Percentiles rank a stretch among this genome's conserved stretches.
phyloP scores from a whole-genome alignment of 225 moss, liverwort and hornwort species.

The Sphagnum tenellum region DNA sequence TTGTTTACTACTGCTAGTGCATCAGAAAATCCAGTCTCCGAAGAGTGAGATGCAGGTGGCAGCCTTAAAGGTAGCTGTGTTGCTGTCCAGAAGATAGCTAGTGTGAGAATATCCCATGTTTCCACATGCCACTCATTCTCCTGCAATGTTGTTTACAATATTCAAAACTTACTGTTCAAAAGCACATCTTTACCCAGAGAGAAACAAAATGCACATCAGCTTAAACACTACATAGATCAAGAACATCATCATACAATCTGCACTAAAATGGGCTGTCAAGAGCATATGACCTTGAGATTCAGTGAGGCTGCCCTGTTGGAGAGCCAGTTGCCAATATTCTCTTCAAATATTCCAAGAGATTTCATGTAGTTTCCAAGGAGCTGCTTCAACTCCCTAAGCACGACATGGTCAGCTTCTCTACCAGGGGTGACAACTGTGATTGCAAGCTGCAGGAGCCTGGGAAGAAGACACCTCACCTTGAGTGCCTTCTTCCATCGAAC shows the following conservation, averaged over 20 bases:
- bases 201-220: no score
- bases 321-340: slow-evolving; percentile 58
- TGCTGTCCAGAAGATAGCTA: slow-evolving; percentile 48
- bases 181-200: no score
- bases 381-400: slow-evolving; percentile 45
- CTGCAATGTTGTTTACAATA: slow-evolving; percentile 1
- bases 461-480: slow-evolving; percentile 35
- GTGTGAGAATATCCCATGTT: slow-evolving; percentile 21
- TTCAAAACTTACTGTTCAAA: no score
- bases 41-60: slow-evolving; percentile 10
- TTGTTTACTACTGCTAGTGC: slow-evolving; percentile 20
- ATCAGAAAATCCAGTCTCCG: slow-evolving; percentile 12
- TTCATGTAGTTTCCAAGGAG: slow-evolving; percentile 45
- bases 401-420: slow-evolving; percentile 31
- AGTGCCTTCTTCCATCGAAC: slow-evolving; percentile 29
- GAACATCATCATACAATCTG: no score
- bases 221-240: no score
- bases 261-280: no score
- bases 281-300: slow-evolving; percentile 22
- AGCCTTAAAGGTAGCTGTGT: slow-evolving; percentile 29
- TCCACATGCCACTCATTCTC: slow-evolving; percentile 17
- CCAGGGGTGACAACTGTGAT: slow-evolving; percentile 29
- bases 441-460: slow-evolving; percentile 44
- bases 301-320: slow-evolving; percentile 23
- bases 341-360: slow-evolving; percentile 35